Percentiles rank a stretch among this genome's conserved stretches.
Evolutionary conservation across 768 basidiomycete species (phyloP).

Genomic region (Mycena pura): DNA sequence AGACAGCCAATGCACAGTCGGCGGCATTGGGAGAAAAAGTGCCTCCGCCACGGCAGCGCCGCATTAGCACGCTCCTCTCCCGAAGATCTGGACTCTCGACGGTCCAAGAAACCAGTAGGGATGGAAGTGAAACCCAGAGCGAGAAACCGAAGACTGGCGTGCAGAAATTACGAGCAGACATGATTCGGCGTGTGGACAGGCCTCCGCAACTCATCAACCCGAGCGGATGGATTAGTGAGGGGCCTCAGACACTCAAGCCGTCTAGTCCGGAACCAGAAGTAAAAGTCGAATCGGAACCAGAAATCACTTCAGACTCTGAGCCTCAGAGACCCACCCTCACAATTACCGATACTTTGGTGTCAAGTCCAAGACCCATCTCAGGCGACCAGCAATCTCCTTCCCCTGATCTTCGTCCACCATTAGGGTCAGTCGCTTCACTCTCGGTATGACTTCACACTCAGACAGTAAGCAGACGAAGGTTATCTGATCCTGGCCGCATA

Average conservation of each 20-base stretch:
- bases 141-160: constrained; percentile 33
- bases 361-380: constrained; percentile 15
- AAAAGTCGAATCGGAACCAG: not conserved
- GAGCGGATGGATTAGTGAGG: constrained; percentile 72
- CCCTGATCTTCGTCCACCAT: constrained; percentile 10
- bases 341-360: constrained; percentile 28
- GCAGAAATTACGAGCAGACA: constrained; percentile 63
- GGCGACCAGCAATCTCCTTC: constrained; percentile 9
- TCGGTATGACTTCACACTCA: not conserved
- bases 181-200: constrained; percentile 79
- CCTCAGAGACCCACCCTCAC: constrained; percentile 21
- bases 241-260: constrained; percentile 33
- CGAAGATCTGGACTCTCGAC: constrained; percentile 35
- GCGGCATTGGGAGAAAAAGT: constrained; percentile 28
- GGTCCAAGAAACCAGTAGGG: constrained; percentile 30
- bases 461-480: constrained; percentile 35
- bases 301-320: not conserved
- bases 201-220: constrained; percentile 76
- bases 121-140: constrained; percentile 15
- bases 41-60: constrained; percentile 34
- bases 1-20: constrained; percentile 44
- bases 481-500: constrained; percentile 45
- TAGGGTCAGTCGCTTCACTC: constrained; percentile 3
- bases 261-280: not conserved
- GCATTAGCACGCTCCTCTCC: constrained; percentile 41